Conservation (phyloP, 2,329 filamentous ascomycete species). For the Diaporthe velutina region DNA sequence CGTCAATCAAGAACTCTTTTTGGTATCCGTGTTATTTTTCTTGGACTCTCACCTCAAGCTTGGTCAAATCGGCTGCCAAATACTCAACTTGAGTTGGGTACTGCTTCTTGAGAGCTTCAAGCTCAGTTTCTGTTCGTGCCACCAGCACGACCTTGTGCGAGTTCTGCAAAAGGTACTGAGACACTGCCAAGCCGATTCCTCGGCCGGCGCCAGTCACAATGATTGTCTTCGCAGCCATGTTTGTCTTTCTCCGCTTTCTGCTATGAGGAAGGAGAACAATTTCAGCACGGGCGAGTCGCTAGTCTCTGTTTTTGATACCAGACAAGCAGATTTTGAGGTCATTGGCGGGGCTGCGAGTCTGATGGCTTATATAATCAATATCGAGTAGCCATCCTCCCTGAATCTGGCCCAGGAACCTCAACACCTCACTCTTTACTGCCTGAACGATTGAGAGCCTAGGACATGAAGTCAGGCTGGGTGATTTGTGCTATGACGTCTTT, state of each 20-base stretch:
- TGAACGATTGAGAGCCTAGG: not conserved
- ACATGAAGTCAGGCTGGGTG: not conserved
- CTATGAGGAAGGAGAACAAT: not conserved
- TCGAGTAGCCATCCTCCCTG: not conserved
- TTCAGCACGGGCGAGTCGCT: not conserved
- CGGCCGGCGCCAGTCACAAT: conserved; percentile 77
- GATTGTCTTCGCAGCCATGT: conserved; percentile 72
- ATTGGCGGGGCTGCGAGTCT: conserved; percentile 15
- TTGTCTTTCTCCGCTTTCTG: conserved; percentile 32
- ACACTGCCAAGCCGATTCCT: conserved; percentile 71
- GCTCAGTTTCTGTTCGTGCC: conserved; percentile 63
- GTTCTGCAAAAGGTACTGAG: conserved; percentile 63
- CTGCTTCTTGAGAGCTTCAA: conserved; percentile 64
- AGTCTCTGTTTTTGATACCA: conserved; percentile 8
- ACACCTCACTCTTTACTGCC: not conserved
- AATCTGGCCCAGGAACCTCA: not conserved
- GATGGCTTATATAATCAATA: conserved; percentile 27
- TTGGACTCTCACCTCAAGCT: conserved; percentile 58
- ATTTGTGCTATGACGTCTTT: not conserved
- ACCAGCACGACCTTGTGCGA: conserved; percentile 72
- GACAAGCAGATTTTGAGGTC: conserved; percentile 30
- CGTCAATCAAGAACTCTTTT: not conserved
- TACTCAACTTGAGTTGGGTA: conserved; percentile 67
- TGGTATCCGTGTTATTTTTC: not conserved
- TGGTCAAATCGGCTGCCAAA: conserved; percentile 67